A percentile compares a stretch with the other conserved stretches of the same genome.
phyloP scores from a whole-genome alignment of 371 early-diverging fungal species.

The Batkoa obscura region DNA sequence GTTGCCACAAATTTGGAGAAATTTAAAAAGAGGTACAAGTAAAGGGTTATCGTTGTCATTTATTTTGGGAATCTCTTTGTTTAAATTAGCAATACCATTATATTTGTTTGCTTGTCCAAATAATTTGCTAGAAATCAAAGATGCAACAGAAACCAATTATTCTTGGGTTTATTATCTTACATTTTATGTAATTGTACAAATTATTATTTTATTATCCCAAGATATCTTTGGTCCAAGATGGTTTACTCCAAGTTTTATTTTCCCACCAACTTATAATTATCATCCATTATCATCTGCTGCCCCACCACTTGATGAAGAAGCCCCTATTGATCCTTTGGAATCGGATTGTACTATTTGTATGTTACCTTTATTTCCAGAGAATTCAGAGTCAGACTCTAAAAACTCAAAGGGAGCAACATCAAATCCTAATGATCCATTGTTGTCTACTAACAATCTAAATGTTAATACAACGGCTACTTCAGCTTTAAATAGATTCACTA shows the following conservation, averaged over 20 bases:
- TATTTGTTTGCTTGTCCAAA: constrained; percentile 1
- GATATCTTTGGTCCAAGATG: background rate
- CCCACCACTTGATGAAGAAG: background rate
- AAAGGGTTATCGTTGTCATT: background rate
- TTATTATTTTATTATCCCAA: background rate
- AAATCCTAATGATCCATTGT: background rate
- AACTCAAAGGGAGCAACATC: background rate
- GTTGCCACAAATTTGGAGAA: constrained; percentile 2
- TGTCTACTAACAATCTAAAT: too few species aligned
- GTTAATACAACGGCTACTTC: background rate
- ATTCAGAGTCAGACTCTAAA: too few species aligned
- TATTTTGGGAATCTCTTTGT: background rate
- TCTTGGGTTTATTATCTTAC: constrained; percentile 1
- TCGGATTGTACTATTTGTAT: constrained; percentile 6
- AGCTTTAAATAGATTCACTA: background rate
- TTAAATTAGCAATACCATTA: background rate
- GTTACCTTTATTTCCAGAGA: background rate
- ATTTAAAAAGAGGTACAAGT: background rate
- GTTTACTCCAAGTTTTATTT: background rate
- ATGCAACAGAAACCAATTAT: background rate
- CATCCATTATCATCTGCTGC: background rate
- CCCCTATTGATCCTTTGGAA: background rate
- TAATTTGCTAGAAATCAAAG: background rate
- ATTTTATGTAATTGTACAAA: background rate
- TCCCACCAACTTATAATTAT: constrained; percentile 1